Base-by-base conservation (phyloP, 371 early-diverging fungal species). In the Mucor saturninus region DNA sequence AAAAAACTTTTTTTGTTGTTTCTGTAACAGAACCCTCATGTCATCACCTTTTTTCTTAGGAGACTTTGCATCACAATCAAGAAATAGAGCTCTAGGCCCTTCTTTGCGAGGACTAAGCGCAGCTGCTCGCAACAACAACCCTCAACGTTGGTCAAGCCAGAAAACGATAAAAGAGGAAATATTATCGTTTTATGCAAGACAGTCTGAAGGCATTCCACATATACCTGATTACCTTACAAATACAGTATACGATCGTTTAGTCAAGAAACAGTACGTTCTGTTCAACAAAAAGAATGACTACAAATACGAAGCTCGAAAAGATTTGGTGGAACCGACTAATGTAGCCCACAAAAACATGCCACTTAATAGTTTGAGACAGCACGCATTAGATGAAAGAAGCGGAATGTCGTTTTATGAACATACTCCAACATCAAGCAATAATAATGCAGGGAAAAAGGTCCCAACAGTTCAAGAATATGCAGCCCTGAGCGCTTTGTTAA, bases 181-280 rank as follows among this genome's bases (percentile, higher is more conserved):
- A 26, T 45, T 56, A 42, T 40, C 30, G 1, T 65, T 63, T 56
- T 66, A 71, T 60, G 67, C 59, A 59, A 55, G 62, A 35, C 60
- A 65, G 28, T 35, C 35, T 1, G 63, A 71, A 49, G 67, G 60
- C 5, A 54, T 64, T 4, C 72, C 75, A 8, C 54, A 38, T 21
- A 71, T 65, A 26, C 80, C 80, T 4, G 8, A 50, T 15, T 80
- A 80, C 39, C 59, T 80, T 0, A 40, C 51, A 10, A 58, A 71
- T 14, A 69, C 77, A 5, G 71, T 73, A 3, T 80, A 77, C 51
- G 77, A 70, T 6, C 59, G 65, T 10, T 62, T 76, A 3, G 68
- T 69, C 4, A 49, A 46, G 29, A 67, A 72, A 28, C 75, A 76
- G 56, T 63, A 63, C 3, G 35, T 50, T 4, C 28, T 64, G 11